Evolutionary conservation across 176 grass and related monocot genomes (phyloP), one percentile per base, ranked within the genome.

Genomic region (Rhynchospora tenuis): DNA sequence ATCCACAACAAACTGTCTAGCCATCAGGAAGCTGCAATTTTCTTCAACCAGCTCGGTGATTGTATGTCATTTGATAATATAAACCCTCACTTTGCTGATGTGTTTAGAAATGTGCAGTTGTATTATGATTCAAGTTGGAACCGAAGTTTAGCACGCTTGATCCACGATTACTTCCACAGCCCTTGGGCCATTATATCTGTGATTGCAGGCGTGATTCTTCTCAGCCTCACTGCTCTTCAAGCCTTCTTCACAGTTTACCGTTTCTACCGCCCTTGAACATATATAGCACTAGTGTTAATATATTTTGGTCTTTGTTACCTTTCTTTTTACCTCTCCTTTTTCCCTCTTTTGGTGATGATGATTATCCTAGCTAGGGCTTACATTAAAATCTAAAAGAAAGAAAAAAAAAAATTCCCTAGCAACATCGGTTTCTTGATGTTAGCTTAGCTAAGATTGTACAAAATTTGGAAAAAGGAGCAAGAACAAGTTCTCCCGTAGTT

Each of bases 131-230:
- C 26, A 2, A 68, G 58, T 19, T 81, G 74, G 84, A 77, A 68
- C 84, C 23, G 46, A 7, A 82, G 58, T 12, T 82, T 42, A 60
- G 79, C 79, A 2, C 58, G 60, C 15, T 65, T 82, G 59, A 65
- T 64, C 50, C 60, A 58, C 44, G 59, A 86, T 45, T 86, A 86
- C 59, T 86, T 86, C 60, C 67, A 33, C 10, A 86, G 84, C 10
- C 84, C 84, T 10, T 81, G 76, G 84, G 48, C 46, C 3, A 9
- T 47, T 24, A 55, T 86, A 44, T 86, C 75, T 50, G 24, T 86
- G 15, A 28, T 86, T 4, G 75, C 38, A 23, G 84, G 5, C 0
- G 7, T 82, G 14, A 82, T 82, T 52, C 79, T 82, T 44, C 62
- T 82, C n/a, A 59, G 59, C n/a, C 79, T 82, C 43, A 82, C 59